Evolutionary conservation across 2,329 filamentous ascomycete genomes (phyloP).

Genomic region (Trichoderma endophyticum): DNA sequence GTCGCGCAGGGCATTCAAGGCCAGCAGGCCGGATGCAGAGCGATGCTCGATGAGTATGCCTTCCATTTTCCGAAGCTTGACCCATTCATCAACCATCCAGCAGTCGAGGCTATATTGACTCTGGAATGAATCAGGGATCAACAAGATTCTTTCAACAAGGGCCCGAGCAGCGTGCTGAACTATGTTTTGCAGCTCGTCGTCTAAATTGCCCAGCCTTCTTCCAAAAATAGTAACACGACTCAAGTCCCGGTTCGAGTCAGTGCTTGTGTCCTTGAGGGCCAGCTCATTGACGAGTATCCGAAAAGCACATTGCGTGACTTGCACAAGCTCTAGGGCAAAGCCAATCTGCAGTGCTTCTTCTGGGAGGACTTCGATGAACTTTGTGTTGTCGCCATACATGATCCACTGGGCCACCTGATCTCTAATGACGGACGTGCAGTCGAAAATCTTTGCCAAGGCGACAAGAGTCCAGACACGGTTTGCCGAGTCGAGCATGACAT

Average conservation of each 20-base stretch:
- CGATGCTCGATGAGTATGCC: slow-evolving; percentile 25
- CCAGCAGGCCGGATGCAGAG: not conserved
- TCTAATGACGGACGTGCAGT: slow-evolving; percentile 44
- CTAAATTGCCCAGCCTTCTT: slow-evolving; percentile 45
- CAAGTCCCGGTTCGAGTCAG: not conserved
- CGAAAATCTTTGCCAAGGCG: slow-evolving; percentile 57
- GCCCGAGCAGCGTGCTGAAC: slow-evolving; percentile 57
- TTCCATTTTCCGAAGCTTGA: slow-evolving; percentile 27
- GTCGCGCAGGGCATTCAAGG: slow-evolving; percentile 21
- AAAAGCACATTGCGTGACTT: slow-evolving; percentile 50
- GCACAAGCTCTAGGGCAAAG: slow-evolving; percentile 41
- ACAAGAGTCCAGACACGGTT: slow-evolving; percentile 65
- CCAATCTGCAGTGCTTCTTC: slow-evolving; percentile 60
- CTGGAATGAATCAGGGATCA: slow-evolving; percentile 5
- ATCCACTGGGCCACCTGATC: slow-evolving; percentile 59
- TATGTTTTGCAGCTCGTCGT: slow-evolving; percentile 54
- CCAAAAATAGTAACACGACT: slow-evolving; percentile 40
- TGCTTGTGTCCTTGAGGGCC: slow-evolving; percentile 44
- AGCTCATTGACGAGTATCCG: slow-evolving; percentile 61
- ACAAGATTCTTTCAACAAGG: slow-evolving; percentile 46
- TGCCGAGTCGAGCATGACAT: slow-evolving; percentile 60
- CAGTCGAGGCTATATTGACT: slow-evolving; percentile 34
- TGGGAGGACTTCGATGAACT: slow-evolving; percentile 61
- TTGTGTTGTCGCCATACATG: slow-evolving; percentile 49
- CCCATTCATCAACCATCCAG: slow-evolving; percentile 35